Base-by-base conservation (phyloP, 129 eudicot genomes). In the carrot (Daucus carota) region DNA sequence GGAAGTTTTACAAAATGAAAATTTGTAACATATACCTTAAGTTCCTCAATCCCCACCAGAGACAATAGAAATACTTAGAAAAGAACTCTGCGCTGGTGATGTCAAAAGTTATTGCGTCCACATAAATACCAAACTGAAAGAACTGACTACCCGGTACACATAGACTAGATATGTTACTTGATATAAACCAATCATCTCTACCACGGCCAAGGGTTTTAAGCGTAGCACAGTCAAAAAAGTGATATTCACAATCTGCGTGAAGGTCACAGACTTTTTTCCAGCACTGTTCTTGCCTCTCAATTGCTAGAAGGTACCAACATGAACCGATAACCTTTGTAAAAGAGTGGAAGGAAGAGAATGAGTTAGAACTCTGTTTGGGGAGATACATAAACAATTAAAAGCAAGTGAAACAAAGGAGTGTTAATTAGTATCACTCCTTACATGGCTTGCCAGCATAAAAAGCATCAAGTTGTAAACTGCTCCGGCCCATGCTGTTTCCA, bases 371-470 rank as follows among this genome's bases (percentile, higher is more conserved):
- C 26, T 22, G 38, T 18, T 77, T 67, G 13, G 34, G 28, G 36
- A 16, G 20, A 76, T n/a, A 76, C 73, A 68, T 68, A 22, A 68
- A 33, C 46, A 7, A 8, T 9, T 68, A 68, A 68, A 32, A 67
- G 8, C 18, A 67, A 67, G 72, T 18, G 41, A 20, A 40, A 68
- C 41, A 66, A 18, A 31, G 71, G 11, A 29, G 40, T 70, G 47
- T 15, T 10, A 32, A 38, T 40, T 70, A 70, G 26, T 40, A 12
- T 36, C 33, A 41, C 11, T 22, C 79, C 91, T 77, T 86, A 90
- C 98, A 85, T 92, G 98, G 80, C 96, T 92, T 31, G 96, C 94
- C 73, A 92, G 77, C 84, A 92, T 78, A 62, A 76, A 92, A 26
- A 92, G 84, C 80, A 86, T 76, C 6, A 92, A 79, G 73, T 92